Base-by-base conservation (phyloP, 2,329 filamentous ascomycete species). In the Aspergillus sp. region DNA sequence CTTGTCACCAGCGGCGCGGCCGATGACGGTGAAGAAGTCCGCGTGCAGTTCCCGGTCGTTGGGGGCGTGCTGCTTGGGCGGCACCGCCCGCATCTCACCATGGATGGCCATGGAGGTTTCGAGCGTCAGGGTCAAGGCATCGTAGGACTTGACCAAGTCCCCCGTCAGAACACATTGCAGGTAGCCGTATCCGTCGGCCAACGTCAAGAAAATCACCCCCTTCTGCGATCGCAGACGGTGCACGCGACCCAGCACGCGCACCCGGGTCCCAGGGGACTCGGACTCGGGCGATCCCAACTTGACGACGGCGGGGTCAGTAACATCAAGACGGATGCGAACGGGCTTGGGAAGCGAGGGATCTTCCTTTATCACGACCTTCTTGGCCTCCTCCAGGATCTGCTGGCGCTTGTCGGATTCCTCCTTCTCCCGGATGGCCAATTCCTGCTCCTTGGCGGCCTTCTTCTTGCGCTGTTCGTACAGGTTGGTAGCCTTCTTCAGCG, bases 61-160 rank as follows among this genome's bases (percentile, higher is more conserved):
- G 42, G 88, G 88, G 1, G 90, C 90, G 49, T 84, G 81, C 52
- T 85, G 81, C 46, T 86, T 87, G 27, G 79, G 78, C 7, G 86
- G 90, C 4, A 95, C 85, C 60, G 86, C 79, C 64, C 81, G 82
- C 77, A 96, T 82, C 74, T 94, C 86, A 57, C 90, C 90, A 50
- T 81, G 81, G 48, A 96, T 80, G 59, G 83, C 82, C 62, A 96
- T 81, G 44, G 88, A 88, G n/a, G 88, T 93, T 71, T 91, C 89
- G 52, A 85, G 82, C 30, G 88, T 87, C 57, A 96, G 79, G 27
- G 85, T 89, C 57, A 94, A 74, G 52, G 88, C 86, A 62, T 94
- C 88, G 73, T 94, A 94, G n/a, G 87, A 91, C 75, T 88, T 89
- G 56, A 88, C 85, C 58, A 97, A 77, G 52, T 88, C 78, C 48